Evolutionary conservation across 169 alveolate species (phyloP), one percentile per base, ranked within the genome.

Genomic region (Neospora caninum): DNA sequence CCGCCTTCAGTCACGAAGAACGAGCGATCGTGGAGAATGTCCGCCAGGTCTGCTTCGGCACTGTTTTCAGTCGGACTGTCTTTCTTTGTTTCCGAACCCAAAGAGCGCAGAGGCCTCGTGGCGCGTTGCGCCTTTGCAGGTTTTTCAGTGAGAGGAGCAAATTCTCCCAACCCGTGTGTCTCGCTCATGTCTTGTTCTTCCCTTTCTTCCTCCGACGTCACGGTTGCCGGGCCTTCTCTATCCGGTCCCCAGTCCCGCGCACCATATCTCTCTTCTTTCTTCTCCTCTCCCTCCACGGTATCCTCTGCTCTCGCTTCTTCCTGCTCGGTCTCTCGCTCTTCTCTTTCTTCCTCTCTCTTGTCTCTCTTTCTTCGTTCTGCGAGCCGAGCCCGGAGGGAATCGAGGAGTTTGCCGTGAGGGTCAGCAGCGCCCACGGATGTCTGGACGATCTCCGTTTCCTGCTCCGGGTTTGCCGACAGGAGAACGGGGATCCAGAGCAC

Each of bases 1-100:
- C 86, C 86, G 29, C 45, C 86, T 20, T 78, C 86, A 36, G 86
- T 20, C 43, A 78, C 86, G 45, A 36, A 78, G 49, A 78, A 78
- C 43, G 45, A 38, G 31, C 45, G 49, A n/a, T 20, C n/a, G 39
- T 78, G 39, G 43, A 78, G 41, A n/a, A 78, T 10, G 45, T n/a
- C 86, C 39, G 42, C 39, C 82, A 69, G 18, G 42, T 69, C 39
- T 69, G 34, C 82, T 69, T 6, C 82, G 34, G 34, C 82, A 9
- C 18, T 34, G 42, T 69, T 20, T 69, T 69, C n/a, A 64, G 82
- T 69, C n/a, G 38, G 16, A 34, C 34, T 69, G n/a, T 69, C n/a
- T 69, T 20, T 18, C 22, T 69, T 69, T 9, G 7, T 13, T 49
- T 49, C 58, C 58, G 58, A 49, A 7, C 58, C 58, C 13, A 49